Conservation (phyloP, 257 asterid species). For the Salvia splendens region DNA sequence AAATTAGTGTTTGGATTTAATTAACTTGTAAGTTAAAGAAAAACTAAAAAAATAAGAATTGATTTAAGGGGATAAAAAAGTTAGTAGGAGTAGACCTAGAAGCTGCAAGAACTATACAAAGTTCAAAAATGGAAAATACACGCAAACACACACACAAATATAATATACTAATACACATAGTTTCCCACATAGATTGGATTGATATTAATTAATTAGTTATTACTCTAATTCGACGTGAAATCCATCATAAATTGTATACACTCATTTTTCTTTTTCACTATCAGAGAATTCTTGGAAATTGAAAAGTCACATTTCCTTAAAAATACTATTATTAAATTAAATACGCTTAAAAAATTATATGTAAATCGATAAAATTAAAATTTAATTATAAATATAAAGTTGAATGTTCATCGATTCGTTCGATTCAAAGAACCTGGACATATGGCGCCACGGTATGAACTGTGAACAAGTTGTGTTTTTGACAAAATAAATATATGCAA, state of each 20-base stretch:
- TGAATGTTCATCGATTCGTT: background rate
- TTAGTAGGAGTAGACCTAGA: too few relatives aligned
- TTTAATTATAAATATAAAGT: too few relatives aligned
- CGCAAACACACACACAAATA: too few relatives aligned
- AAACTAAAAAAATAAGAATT: too few relatives aligned
- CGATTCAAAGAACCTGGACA: slow-evolving; percentile 16
- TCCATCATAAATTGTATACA: background rate
- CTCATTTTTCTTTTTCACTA: background rate
- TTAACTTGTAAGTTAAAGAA: too few relatives aligned
- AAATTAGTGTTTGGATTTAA: too few relatives aligned
- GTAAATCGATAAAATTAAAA: too few relatives aligned
- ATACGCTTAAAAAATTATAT: too few relatives aligned
- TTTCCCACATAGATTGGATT: slow-evolving; percentile 7
- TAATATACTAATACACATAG: background rate
- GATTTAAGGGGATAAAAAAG: too few relatives aligned
- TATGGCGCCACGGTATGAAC: slow-evolving; percentile 3
- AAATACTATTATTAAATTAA: too few relatives aligned
- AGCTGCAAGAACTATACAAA: background rate
- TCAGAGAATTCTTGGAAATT: background rate
- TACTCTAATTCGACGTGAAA: background rate
- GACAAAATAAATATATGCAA: too few relatives aligned
- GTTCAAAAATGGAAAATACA: background rate
- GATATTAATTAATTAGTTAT: background rate
- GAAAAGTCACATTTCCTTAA: background rate
- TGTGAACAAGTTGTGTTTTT: too few relatives aligned